Base-by-base conservation (phyloP, 108 stramenopile genomes). In the Skeletonema tropicum region DNA sequence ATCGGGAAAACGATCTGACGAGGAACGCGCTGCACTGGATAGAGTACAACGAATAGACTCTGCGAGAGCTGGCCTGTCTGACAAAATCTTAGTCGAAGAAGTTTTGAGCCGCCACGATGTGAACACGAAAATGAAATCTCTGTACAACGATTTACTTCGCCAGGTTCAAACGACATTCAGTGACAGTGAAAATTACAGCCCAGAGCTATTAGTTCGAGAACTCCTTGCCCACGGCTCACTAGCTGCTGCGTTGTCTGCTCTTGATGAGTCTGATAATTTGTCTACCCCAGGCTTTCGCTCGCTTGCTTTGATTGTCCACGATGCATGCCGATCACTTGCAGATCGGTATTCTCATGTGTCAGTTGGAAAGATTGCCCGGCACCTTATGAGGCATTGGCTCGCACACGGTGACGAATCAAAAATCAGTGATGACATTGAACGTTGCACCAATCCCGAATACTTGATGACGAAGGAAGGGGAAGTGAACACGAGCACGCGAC, bases 291-390 rank as follows among this genome's bases (percentile, higher is more conserved):
- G 87, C 57, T 87, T 95, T 64, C 89, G 89, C 13, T 66, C 81
- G 61, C 42, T 93, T 25, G 85, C 88, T 31, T 63, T 64, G 38
- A 38, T 85, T 46, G 82, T 92, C 15, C 85, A 90, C 71, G 75
- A 82, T 25, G 91, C 89, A 12, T 90, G 88, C 59, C 82, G 68
- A 46, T 73, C 73, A 5, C 71, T 95, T 39, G 80, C 90, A 13
- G 79, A 87, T 45, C 83, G 85, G 39, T 87, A 95, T 74, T 92
- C 94, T 23, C 94, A 95, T 71, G 87, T 95, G 17, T 80, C 88
- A 29, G 69, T 84, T 60, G 83, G 83, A 12, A 65, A 57, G 33
- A 68, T 79, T 65, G 73, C 76, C 33, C 74, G 86, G 15, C 38
- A 71, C 6, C 52, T 95, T 2, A 85, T 88, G n/a, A 76, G 83